Evolutionary conservation across 2,329 filamentous ascomycete genomes (phyloP), one percentile per base, ranked within the genome.

Genomic region (Magnaporthiopsis rhizophila): DNA sequence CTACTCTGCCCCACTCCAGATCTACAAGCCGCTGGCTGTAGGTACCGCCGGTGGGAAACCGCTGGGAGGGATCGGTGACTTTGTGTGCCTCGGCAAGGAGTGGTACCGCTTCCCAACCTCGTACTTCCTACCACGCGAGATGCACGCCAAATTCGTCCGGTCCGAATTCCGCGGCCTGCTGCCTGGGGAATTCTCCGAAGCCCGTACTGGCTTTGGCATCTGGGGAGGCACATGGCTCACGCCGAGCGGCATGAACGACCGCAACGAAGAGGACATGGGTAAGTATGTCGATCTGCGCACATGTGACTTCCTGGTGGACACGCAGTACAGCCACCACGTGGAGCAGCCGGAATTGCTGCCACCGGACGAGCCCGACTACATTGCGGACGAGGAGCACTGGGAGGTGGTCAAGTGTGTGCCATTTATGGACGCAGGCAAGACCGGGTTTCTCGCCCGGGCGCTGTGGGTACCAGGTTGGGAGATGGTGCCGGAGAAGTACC

Each of bases 31-130:
- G 0, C 80, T 98, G 0, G 81, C 88, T 64, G 82, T 84, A 26
- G 78, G 77, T 18, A 74, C 78, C 1, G n/a, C 34, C 9, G 50
- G 61, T 21, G 61, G 15, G 9, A n/a, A 34, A 5, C 36, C 32
- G 24, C 30, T 57, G 2, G 61, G 61, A 11, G 75, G 78, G 0
- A 74, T 78, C 2, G 90, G 88, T 21, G 89, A 91, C 67, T 87
- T 82, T 24, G 86, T 99, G 3, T 99, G 95, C 74, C 85, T 97
- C 56, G 92, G 91, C 34, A 99, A 98, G 74, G 95, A 99, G 74
- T 99, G 95, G 95, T 97, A 99, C 75, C 90, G 95, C 50, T 98
- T 97, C 73, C 94, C 95, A 1, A 94, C 90, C 0, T 96, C 93
- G 0, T 98, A 92, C 78, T 92, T 95, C 73, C 81, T 99, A 3